A percentile compares a stretch with the other conserved stretches of the same genome.
Conservation (phyloP, 106 monocot species). For the Phalaenopsis equestris region DNA sequence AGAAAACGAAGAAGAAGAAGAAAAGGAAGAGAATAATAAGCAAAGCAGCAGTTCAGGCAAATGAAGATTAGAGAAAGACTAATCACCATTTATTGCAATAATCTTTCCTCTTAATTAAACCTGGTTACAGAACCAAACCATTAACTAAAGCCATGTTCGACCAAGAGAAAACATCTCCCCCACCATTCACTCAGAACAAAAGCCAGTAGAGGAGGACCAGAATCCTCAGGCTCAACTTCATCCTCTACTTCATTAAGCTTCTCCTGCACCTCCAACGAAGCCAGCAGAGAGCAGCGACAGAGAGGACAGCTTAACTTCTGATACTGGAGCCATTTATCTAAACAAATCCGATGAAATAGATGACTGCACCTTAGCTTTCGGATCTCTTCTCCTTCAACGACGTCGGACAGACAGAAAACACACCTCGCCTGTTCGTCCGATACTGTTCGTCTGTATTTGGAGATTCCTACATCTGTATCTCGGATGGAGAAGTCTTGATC, state of each 20-base stretch:
- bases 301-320: constrained; percentile 4
- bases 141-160: neutral
- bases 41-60: too few relatives aligned
- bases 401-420: constrained; percentile 13
- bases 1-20: too few relatives aligned
- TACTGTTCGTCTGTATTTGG: neutral
- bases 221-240: neutral
- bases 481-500: neutral
- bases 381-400: constrained; percentile 18
- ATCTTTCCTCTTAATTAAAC: too few relatives aligned
- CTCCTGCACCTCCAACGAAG: neutral
- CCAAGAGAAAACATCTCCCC: neutral
- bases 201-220: constrained; percentile 6
- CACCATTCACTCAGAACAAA: constrained; percentile 16
- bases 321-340: constrained; percentile 13
- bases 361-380: constrained; percentile 12
- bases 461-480: neutral
- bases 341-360: constrained; percentile 11
- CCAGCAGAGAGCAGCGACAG: constrained; percentile 7
- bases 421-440: neutral
- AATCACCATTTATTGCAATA: too few relatives aligned
- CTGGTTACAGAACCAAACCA: too few relatives aligned
- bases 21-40: too few relatives aligned
- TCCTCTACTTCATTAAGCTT: constrained; percentile 3
- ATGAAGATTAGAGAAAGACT: too few relatives aligned